phyloP scores from a whole-genome alignment of 192 early-diverging fungal genomes.

The Mortierella claussenii region DNA sequence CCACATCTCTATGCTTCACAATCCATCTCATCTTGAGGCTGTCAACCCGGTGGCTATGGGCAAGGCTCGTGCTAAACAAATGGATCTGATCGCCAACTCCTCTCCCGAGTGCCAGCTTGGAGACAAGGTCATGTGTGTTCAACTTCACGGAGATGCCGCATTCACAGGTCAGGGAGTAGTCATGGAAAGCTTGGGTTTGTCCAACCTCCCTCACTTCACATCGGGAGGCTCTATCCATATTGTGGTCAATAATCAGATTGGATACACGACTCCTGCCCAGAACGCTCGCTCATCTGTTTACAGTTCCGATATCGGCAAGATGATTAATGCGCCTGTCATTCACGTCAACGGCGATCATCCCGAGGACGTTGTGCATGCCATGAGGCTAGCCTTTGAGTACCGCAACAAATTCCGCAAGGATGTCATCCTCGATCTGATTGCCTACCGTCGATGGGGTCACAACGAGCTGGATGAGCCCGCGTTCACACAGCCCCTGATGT shows the following conservation, averaged over 20 bases:
- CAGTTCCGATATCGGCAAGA: slow-evolving; percentile 94
- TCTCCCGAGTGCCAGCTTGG: slow-evolving; percentile 84
- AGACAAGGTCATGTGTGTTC: slow-evolving; percentile 93
- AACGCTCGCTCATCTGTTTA: slow-evolving; percentile 94
- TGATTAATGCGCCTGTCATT: slow-evolving; percentile 95
- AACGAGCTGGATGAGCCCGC: slow-evolving; percentile 98
- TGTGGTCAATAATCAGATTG: slow-evolving; percentile 98
- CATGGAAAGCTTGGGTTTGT: slow-evolving; percentile 95
- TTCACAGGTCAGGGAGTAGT: slow-evolving; percentile 92
- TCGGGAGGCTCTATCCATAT: slow-evolving; percentile 96
- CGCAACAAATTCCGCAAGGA: slow-evolving; percentile 95
- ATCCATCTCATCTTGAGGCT: slow-evolving; percentile 97
- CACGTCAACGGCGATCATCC: slow-evolving; percentile 97
- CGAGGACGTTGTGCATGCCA: slow-evolving; percentile 90
- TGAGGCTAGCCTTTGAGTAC: slow-evolving; percentile 89
- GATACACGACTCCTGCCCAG: slow-evolving; percentile 95
- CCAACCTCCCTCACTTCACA: slow-evolving; percentile 95
- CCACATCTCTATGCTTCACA: slow-evolving; percentile 92
- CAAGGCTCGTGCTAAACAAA: slow-evolving; percentile 95
- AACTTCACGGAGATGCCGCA: slow-evolving; percentile 95
- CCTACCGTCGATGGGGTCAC: slow-evolving; percentile 97
- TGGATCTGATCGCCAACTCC: slow-evolving; percentile 73
- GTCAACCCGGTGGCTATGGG: slow-evolving; percentile 97
- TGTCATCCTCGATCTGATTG: slow-evolving; percentile 93
- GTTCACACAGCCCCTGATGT: slow-evolving; percentile 97